These are phyloP conservation scores for Ceratocystis cubensis DNA, from an alignment of 2,329 filamentous ascomycete genomes.

Conservation along the genomic window DNA sequence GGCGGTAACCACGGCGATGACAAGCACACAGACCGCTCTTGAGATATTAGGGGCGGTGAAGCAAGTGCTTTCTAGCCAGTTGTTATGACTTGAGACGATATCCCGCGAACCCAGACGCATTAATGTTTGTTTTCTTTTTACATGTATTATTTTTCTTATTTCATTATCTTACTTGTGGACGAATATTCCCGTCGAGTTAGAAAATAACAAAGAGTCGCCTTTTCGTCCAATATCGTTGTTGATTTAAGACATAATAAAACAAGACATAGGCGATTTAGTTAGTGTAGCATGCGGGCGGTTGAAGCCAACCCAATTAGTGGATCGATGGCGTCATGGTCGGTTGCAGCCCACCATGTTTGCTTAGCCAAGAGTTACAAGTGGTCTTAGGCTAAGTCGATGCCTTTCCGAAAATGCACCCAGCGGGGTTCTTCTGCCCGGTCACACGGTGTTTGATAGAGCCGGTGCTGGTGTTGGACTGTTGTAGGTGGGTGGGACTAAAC, in stretches of 20 bases:
- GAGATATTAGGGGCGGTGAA: background rate
- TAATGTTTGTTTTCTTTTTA: background rate
- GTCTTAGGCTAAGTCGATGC: background rate
- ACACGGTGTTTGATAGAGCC: too few species aligned
- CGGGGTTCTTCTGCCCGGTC: background rate
- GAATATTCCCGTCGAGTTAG: background rate
- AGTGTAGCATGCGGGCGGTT: too few species aligned
- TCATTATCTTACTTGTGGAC: background rate
- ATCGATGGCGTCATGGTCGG: background rate
- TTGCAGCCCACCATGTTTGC: background rate
- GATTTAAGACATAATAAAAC: too few species aligned
- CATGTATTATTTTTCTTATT: background rate
- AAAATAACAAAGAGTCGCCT: background rate
- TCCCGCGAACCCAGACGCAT: conserved; percentile 9
- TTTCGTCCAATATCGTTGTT: background rate
- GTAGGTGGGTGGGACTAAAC: too few species aligned
- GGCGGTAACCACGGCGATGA: background rate
- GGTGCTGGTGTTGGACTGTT: too few species aligned
- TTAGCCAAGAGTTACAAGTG: background rate
- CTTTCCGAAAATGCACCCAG: background rate
- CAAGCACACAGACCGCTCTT: conserved; percentile 4
- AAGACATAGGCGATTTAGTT: too few species aligned
- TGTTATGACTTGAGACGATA: conserved; percentile 7
- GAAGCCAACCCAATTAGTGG: background rate
- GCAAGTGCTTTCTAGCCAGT: background rate